Evolutionary conservation across 805 yeast species (phyloP), one percentile per base, ranked within the genome.

Genomic region (Yamadazyma olivae): DNA sequence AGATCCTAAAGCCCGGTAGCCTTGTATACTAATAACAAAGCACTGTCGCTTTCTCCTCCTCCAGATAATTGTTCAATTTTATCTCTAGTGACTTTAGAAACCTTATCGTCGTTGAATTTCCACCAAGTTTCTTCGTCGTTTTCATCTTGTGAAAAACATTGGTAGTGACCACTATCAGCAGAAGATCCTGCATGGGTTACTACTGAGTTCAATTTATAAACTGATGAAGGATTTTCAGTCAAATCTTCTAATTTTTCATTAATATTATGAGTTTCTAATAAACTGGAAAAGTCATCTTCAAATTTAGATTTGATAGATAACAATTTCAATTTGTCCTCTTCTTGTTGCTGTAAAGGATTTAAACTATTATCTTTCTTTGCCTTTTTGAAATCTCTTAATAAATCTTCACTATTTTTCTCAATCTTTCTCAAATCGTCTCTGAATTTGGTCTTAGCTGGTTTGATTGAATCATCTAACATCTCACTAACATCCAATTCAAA

Each of bases 161-260:
- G 97, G 61, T 93, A 93, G 62, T 93, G 99, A 13, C 99, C 99
- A 19, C 96, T 83, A 58, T 93, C 98, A 0, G 98, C 96, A 29
- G 90, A 80, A 6, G 96, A 81, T 33, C 99, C 99, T 54, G 83
- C 84, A 64, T 93, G 99, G 1, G 98, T 88, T 41, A 93, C 78
- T 17, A 93, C 77, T 2, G 95, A 88, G 25, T 70, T 67, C 46
- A 93, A 74, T 46, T 88, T 89, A 55, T 93, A 93, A 25, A 93
- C 76, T 1, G 93, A 87, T 0, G 95, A 81, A 5, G 95, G 91
- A 54, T 91, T 89, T 51, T 84, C 88, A 14, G 90, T 86, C 6
- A 70, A 63, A 12, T 49, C 51, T 2, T 54, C 54, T 20, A 54
- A 29, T 28, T 50, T 43, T 18, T 51, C 25, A 13, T 50, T 36